Evolutionary conservation across 2,329 filamentous ascomycete genomes (phyloP), one percentile per base, ranked within the genome.

Genomic region (Lanzia echinophila): DNA sequence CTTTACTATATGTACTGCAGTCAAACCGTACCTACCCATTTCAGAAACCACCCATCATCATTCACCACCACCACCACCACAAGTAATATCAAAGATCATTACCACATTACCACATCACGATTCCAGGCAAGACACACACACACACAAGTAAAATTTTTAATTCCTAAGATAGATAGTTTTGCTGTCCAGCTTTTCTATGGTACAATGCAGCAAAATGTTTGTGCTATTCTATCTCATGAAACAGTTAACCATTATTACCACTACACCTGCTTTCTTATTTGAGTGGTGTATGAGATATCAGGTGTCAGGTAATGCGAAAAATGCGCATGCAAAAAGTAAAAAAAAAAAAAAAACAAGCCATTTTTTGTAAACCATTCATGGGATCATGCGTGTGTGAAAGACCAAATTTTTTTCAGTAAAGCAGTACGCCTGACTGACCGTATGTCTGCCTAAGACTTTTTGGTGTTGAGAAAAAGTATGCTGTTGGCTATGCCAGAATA

Each of bases 401-500:
- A 53, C 54, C 50, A 51, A 39, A 53, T 12, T 41, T 47, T 47
- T 52, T 47, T 48, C 50, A 39, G 17, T 17, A 50, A 55, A 55
- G 36, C 13, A 56, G 54, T 58, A 57, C 56, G 56, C 58, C 56
- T 47, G 47, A 59, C 50, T 50, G 50, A 53, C 49, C 51, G 36
- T 49, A 24, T 15, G 43, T 34, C 53, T 55, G 56, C 39, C 60
- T 38, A 58, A 42, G 53, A 62, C 58, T 59, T 62, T 60, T 60
- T 48, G 47, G 49, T 53, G 49, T 31, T 53, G 39, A 33, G 54
- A 46, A 49, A 53, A 34, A 41, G 46, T 56, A 54, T 53, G 45
- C 54, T 50, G 58, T n/a, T 56, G 55, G 57, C 55, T 60, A 59
- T 61, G 61, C 60, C 59, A 56, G 61, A 61, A 56, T 62, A 67